Conservation (phyloP, 177 flowering plant genomes). For the Vitis hybrid region DNA sequence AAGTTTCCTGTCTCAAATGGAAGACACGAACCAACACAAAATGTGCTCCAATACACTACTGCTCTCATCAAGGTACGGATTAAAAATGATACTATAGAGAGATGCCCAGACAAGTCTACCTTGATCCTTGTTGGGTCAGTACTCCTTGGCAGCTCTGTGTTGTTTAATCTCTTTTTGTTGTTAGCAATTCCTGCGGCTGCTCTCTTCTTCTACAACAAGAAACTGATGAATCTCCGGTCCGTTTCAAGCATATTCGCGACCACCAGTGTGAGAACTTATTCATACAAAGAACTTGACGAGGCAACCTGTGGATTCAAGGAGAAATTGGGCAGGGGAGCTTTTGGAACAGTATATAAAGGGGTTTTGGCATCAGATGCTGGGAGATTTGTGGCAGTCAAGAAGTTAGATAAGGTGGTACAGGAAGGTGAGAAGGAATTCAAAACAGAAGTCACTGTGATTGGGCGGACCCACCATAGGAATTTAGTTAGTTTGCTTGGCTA, state of each 20-base stretch:
- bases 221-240: not conserved
- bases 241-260: not conserved
- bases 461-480: conserved; percentile 24
- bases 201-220: not conserved
- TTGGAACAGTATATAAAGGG: conserved; percentile 11
- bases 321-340: conserved; percentile 24
- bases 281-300: conserved; percentile 13
- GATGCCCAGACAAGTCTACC: not conserved
- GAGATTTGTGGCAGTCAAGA: conserved; percentile 20
- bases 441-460: conserved; percentile 22
- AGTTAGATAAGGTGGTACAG: conserved; percentile 12
- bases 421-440: conserved; percentile 23
- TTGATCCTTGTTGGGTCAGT: conserved; percentile 1
- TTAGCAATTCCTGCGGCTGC: not conserved
- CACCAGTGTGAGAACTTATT: not conserved
- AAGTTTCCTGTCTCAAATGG: conserved; percentile 24
- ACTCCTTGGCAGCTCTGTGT: conserved; percentile 9
- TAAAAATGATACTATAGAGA: not conserved
- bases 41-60: not conserved
- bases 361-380: not conserved
- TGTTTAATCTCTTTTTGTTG: conserved; percentile 1
- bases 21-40: not conserved
- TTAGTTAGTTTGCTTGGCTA: conserved; percentile 18
- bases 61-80: conserved; percentile 7
- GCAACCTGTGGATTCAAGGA: conserved; percentile 17